Evolutionary conservation across 169 alveolate genomes (phyloP).

Genomic region (Babesia bovis): DNA sequence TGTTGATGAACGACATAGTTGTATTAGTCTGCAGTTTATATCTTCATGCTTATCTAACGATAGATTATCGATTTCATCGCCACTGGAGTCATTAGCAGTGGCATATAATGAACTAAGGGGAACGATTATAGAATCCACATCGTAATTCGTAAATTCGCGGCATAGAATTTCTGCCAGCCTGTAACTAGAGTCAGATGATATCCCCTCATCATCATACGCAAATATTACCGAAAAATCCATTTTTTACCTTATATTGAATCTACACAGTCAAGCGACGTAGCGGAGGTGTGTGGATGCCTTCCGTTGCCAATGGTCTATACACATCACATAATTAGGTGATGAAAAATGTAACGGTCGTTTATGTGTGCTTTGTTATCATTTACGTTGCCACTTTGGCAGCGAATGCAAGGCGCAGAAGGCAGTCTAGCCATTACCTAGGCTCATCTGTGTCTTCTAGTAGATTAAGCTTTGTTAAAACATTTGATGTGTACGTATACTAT

Average conservation of each 20-base stretch:
- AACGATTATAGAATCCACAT: constrained; percentile 15
- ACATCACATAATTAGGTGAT: constrained; percentile 21
- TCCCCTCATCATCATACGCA: not conserved
- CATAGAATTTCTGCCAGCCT: constrained; percentile 6
- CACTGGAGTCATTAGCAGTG: not conserved
- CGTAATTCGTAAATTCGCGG: constrained; percentile 20
- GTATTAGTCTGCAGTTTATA: constrained; percentile 1
- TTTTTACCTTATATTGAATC: no score
- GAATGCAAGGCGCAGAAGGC: constrained; percentile 11
- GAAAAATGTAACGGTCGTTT: constrained; percentile 44
- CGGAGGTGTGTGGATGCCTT: not conserved
- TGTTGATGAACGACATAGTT: not conserved
- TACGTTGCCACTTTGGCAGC: not conserved
- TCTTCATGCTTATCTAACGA: not conserved
- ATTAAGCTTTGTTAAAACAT: not conserved
- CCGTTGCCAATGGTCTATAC: not conserved
- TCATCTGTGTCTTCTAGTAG: not conserved
- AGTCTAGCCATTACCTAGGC: not conserved
- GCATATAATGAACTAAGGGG: not conserved
- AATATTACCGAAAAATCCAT: not conserved
- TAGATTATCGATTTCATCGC: not conserved
- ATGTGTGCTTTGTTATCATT: not conserved
- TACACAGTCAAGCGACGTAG: not conserved
- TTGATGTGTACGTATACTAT: not conserved
- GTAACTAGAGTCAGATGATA: not conserved